Evolutionary conservation across 2,329 filamentous ascomycete species (phyloP), one percentile per base, ranked within the genome.

Genomic region (Emergomyces orientalis): DNA sequence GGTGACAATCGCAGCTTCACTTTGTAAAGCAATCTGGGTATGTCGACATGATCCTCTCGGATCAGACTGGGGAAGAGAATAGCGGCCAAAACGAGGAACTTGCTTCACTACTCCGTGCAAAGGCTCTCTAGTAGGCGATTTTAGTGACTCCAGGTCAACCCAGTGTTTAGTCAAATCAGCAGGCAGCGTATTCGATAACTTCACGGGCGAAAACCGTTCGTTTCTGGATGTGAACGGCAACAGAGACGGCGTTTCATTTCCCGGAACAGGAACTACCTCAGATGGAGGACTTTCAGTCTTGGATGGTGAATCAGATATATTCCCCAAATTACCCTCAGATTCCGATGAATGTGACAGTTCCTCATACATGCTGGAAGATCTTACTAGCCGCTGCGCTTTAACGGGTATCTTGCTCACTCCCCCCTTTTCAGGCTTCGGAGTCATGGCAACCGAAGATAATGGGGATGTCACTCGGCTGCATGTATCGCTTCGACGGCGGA

Each of bases 361-460:
- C 6, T 47, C 17, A 41, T 22, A n/a, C 19, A 25, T 9, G n/a
- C 34, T 9, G 5, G 54, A 41, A 13, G 34, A 11, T 17, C 34
- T 56, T 59, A 22, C 22, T 17, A 32, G 25, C n/a, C 25, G 34
- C 22, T 34, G n/a, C 19, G 47, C 27, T 55, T 30, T 61, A 22
- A 57, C 59, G n/a, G 41, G 56, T n/a, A 61, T 63, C 27, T 7
- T 49, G 51, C 25, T 64, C 45, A 22, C 39, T n/a, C 8, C 49
- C 37, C 45, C 19, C 25, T 39, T 62, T 19, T 32, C 9, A 27
- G n/a, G 14, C 43, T 62, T 62, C n/a, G 34, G 54, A 25, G 39
- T 47, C 8, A 30, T 32, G 17, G 39, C 13, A 39, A 17, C 27
- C 8, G 56, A 30, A 30, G 25, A n/a, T 11, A 45, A 19, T 32